Evolutionary conservation across 306 rosid genomes (phyloP).

Genomic region (Pyrus betulifolia): DNA sequence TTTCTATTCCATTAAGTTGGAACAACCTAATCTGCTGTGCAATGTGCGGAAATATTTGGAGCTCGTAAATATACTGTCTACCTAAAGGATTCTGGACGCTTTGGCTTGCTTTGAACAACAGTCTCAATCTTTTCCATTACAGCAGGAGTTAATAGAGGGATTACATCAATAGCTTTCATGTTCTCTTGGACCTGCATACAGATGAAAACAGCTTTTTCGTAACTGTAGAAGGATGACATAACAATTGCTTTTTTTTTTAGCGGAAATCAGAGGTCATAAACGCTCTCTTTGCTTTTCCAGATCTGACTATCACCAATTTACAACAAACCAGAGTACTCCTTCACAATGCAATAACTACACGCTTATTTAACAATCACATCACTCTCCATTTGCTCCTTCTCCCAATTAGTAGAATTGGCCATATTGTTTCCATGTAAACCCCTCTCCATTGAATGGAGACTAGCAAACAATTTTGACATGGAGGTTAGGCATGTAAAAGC

Average conservation of each 20-base stretch:
- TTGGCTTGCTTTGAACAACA: slow-evolving; percentile 84
- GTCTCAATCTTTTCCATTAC: slow-evolving; percentile 94
- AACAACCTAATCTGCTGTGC: slow-evolving; percentile 3
- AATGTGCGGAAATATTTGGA: slow-evolving; percentile 26
- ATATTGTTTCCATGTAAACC: background rate
- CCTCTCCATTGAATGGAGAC: background rate
- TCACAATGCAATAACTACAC: background rate
- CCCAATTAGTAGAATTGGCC: background rate
- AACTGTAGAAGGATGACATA: background rate
- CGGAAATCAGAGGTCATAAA: background rate
- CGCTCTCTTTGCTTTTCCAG: background rate
- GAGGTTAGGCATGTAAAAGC: background rate
- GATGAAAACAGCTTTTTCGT: background rate
- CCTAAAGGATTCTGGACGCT: slow-evolving; percentile 80
- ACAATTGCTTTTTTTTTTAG: background rate
- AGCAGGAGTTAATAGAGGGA: slow-evolving; percentile 75
- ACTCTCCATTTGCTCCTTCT: background rate
- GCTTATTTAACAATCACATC: background rate
- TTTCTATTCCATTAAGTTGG: background rate
- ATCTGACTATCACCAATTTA: background rate
- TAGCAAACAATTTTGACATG: background rate
- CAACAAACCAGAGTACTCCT: background rate
- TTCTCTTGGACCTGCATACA: slow-evolving; percentile 71
- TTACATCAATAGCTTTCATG: slow-evolving; percentile 87
- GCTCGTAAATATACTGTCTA: slow-evolving; percentile 18